phyloP scores from a whole-genome alignment of 2,329 filamentous ascomycete genomes.

The Orbilia javanica region DNA sequence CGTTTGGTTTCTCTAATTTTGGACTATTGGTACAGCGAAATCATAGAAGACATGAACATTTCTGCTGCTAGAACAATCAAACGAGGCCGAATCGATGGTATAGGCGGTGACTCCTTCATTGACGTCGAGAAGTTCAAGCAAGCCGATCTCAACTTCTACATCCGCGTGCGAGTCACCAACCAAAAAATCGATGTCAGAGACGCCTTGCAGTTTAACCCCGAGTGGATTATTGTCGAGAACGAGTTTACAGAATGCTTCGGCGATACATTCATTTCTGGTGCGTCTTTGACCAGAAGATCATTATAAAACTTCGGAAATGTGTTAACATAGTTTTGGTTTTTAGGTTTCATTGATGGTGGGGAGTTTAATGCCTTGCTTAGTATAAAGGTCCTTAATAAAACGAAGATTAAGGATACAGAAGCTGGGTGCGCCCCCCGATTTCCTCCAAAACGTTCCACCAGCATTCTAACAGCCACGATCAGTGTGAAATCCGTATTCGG shows the following conservation, averaged over 20 bases:
- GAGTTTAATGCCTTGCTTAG: conserved; percentile 63
- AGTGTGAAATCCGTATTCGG: conserved; percentile 59
- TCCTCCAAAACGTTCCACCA: neutral
- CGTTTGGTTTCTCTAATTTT: conserved; percentile 60
- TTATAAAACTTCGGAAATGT: neutral
- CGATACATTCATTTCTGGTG: conserved; percentile 63
- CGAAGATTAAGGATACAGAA: conserved; percentile 60
- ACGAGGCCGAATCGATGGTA: conserved; percentile 64
- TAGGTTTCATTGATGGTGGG: conserved; percentile 63
- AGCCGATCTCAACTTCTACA: conserved; percentile 62
- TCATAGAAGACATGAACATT: conserved; percentile 66
- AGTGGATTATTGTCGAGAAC: conserved; percentile 56
- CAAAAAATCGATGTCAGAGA: conserved; percentile 61
- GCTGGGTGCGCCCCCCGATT: conserved; percentile 24
- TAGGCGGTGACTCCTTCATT: conserved; percentile 58
- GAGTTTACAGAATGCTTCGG: conserved; percentile 61
- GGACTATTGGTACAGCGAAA: conserved; percentile 63
- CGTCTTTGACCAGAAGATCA: neutral
- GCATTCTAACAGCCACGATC: neutral
- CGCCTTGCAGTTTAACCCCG: conserved; percentile 57
- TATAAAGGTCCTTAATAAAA: conserved; percentile 61
- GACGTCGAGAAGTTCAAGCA: conserved; percentile 61
- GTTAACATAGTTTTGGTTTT: neutral
- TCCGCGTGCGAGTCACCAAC: conserved; percentile 63
- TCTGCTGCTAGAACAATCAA: conserved; percentile 65